A percentile compares a stretch with the other conserved stretches of the same genome.
Evolutionary conservation across 306 rosid species (phyloP).

Genomic region (Cucurbita pepo): DNA sequence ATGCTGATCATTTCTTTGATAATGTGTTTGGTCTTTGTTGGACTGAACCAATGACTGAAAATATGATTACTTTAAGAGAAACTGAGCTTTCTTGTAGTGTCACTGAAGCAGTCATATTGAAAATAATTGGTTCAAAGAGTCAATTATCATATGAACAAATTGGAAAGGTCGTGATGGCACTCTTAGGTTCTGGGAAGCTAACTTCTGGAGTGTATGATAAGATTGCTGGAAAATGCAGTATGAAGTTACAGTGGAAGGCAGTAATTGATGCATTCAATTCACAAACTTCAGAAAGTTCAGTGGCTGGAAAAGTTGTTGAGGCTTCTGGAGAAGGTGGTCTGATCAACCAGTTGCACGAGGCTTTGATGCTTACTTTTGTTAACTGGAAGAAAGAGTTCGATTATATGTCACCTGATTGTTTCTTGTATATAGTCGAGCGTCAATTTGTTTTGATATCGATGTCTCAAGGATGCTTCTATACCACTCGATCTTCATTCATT

Average conservation of each 20-base stretch:
- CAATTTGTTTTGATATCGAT: conserved; percentile 17
- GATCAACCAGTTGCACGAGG: conserved; percentile 6
- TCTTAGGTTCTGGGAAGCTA: conserved; percentile 23
- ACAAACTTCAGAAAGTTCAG: neutral
- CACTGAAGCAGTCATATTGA: conserved; percentile 11
- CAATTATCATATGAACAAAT: conserved; percentile 22
- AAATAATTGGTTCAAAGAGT: neutral
- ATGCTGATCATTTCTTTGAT: conserved; percentile 7
- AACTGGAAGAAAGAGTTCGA: conserved; percentile 15
- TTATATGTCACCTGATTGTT: conserved; percentile 35
- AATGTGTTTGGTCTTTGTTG: conserved; percentile 24
- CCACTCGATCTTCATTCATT: conserved; percentile 33
- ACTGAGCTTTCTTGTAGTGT: conserved; percentile 10
- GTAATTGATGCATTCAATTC: conserved; percentile 12
- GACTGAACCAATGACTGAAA: conserved; percentile 15
- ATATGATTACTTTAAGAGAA: conserved; percentile 27
- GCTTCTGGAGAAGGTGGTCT: neutral
- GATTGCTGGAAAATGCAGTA: conserved; percentile 2
- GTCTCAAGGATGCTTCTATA: conserved; percentile 22
- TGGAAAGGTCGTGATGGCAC: conserved; percentile 29
- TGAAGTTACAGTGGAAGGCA: conserved; percentile 15
- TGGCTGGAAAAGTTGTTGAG: neutral
- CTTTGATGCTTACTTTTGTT: conserved; percentile 20
- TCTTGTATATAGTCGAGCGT: conserved; percentile 47
- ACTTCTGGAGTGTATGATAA: neutral